Evolutionary conservation across 768 basidiomycete genomes (phyloP), one percentile per base, ranked within the genome.

Genomic region (Tephrocybe rancida): DNA sequence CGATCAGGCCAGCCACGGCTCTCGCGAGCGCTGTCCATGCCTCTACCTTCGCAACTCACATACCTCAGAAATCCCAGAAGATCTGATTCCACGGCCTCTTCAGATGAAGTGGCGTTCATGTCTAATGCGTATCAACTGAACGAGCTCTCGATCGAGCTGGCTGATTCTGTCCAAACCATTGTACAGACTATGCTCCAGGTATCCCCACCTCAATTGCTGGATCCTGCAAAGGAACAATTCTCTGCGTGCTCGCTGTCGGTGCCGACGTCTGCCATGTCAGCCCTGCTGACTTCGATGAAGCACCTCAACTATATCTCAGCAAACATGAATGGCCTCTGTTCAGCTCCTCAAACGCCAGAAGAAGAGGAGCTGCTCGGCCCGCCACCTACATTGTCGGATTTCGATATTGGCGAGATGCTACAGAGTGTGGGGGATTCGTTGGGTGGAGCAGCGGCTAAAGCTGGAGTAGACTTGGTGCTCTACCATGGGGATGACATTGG

Each of bases 161-260:
- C 95, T 11, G 95, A 97, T 69, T 87, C 88, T 10, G 83, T 94
- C 11, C 94, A 97, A 73, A 84, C 89, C 74, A 84, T 92, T 54
- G 88, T 96, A 34, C 93, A 97, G 67, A 95, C 92, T 1, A 82
- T 98, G 60, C 80, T 97, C 2, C 93, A 95, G 63, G 78, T 97
- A 58, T 91, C 91, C 0, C 94, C 95, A 3, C 84, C 89, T 0
- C 95, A 98, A 69, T 74, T 97, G 18, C 80, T 97, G 42, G 94
- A 97, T 66, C 85, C 90, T n/a, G 87, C 89, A 2, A 95, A 91
- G 68, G 95, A 98, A 64, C 94, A 95, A 66, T 90, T 94, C 64
- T 89, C 94, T 1, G 88, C 92, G 22, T 96, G 92, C 67, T 83
- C 93, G 1, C 70, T 98, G 22, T 86, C 91, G 32, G 83, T 97